Conservation (phyloP, 208 protist species). For the Crithidia sp. region DNA sequence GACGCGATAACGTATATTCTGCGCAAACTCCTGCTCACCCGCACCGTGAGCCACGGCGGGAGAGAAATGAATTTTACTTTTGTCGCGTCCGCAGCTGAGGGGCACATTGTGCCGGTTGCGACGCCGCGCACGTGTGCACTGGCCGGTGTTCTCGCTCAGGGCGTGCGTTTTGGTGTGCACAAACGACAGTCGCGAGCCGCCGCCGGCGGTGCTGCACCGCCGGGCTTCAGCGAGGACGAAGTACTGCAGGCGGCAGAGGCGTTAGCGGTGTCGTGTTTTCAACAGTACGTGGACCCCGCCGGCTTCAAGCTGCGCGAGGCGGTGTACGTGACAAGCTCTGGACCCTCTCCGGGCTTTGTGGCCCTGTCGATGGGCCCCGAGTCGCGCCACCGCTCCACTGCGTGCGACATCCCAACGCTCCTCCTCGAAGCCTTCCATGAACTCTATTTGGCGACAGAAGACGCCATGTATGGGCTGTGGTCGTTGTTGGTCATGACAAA, state of each 20-base stretch:
- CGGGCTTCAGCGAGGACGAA: constrained; percentile 21
- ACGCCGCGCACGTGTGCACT: constrained; percentile 33
- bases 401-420: constrained; percentile 27
- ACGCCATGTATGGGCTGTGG: constrained; percentile 56
- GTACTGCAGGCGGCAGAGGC: constrained; percentile 47
- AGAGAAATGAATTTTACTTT: constrained; percentile 40
- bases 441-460: constrained; percentile 44
- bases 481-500: constrained; percentile 40
- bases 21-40: constrained; percentile 31
- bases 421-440: constrained; percentile 44
- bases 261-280: constrained; percentile 48
- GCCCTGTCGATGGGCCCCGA: neutral
- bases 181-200: constrained; percentile 4
- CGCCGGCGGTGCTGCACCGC: neutral
- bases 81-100: constrained; percentile 19
- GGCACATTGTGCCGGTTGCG: constrained; percentile 19
- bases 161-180: constrained; percentile 36
- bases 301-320: constrained; percentile 15
- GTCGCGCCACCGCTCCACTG: neutral
- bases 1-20: constrained; percentile 21
- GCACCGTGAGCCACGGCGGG: constrained; percentile 15
- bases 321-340: constrained; percentile 25
- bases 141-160: constrained; percentile 29
- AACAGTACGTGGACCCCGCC: constrained; percentile 32
- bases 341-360: constrained; percentile 11